Conservation (phyloP, 169 alveolate genomes). For the Cryptosporidium andersoni region DNA sequence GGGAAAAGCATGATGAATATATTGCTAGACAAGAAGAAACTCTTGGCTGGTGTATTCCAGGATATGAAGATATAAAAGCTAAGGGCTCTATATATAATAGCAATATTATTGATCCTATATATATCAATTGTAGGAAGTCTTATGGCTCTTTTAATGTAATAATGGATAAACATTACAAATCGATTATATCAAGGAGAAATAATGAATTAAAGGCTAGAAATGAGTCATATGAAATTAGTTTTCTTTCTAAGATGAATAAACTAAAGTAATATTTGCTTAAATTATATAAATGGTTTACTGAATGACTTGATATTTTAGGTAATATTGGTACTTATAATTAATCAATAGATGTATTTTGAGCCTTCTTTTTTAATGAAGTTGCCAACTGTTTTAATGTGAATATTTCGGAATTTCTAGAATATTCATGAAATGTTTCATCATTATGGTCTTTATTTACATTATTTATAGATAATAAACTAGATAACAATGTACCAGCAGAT, state of each 20-base stretch:
- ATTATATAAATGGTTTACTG: background rate
- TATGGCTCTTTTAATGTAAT: constrained; percentile 19
- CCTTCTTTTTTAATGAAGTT: background rate
- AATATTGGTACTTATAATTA: too few species aligned
- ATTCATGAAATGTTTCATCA: background rate
- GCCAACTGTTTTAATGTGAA: constrained; percentile 29
- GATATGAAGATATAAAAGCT: constrained; percentile 24
- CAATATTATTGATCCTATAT: constrained; percentile 12
- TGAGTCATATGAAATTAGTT: constrained; percentile 13
- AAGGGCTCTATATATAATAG: constrained; percentile 35
- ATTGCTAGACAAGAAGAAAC: constrained; percentile 51
- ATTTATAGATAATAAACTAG: constrained; percentile 35
- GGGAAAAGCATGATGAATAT: constrained; percentile 44
- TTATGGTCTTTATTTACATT: background rate
- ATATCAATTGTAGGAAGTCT: constrained; percentile 28
- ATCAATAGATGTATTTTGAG: background rate
- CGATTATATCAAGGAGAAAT: constrained; percentile 43
- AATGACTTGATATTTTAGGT: too few species aligned
- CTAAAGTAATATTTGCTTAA: background rate
- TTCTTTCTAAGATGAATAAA: constrained; percentile 32
- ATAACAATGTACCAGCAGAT: constrained; percentile 56
- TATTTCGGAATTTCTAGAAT: constrained; percentile 9
- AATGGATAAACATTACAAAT: constrained; percentile 8
- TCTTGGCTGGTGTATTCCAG: constrained; percentile 61
- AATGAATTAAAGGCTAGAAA: background rate